Conservation (phyloP, 306 rosid species). For the Myrica gale region DNA sequence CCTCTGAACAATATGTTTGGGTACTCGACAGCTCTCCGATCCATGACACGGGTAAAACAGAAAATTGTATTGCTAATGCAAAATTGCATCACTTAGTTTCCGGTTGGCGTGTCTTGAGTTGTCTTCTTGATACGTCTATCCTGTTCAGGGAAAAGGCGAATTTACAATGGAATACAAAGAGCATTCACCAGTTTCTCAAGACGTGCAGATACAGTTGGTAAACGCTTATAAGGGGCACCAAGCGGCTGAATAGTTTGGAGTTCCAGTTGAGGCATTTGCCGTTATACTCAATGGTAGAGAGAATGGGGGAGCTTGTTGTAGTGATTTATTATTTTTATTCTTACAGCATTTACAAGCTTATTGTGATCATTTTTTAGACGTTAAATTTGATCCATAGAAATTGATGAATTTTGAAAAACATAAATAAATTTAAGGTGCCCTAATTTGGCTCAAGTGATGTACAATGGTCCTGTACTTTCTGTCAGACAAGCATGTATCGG, state of each 20-base stretch:
- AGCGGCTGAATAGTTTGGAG: constrained; percentile 48
- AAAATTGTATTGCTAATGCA: background rate
- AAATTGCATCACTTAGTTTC: background rate
- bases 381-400: constrained; percentile 28
- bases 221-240: constrained; percentile 65
- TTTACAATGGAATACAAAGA: constrained; percentile 99
- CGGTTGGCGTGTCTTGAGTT: background rate
- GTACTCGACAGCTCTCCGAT: constrained; percentile 84
- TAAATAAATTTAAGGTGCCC: constrained; percentile 26
- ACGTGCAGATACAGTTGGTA: constrained; percentile 77
- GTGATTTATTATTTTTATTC: constrained; percentile 9
- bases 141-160: constrained; percentile 91
- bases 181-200: constrained; percentile 77
- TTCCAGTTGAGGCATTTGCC: constrained; percentile 11
- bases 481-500: background rate
- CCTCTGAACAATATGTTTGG: constrained; percentile 97
- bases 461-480: constrained; percentile 2
- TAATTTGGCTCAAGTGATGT: constrained; percentile 20
- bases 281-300: constrained; percentile 16
- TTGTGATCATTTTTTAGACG: constrained; percentile 30
- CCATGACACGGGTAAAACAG: constrained; percentile 82
- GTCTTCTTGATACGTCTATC: background rate
- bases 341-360: constrained; percentile 1
- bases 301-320: background rate
- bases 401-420: constrained; percentile 47